Base-by-base conservation (phyloP, 1,139 yeast species). In the Hansenula lynferdii region DNA sequence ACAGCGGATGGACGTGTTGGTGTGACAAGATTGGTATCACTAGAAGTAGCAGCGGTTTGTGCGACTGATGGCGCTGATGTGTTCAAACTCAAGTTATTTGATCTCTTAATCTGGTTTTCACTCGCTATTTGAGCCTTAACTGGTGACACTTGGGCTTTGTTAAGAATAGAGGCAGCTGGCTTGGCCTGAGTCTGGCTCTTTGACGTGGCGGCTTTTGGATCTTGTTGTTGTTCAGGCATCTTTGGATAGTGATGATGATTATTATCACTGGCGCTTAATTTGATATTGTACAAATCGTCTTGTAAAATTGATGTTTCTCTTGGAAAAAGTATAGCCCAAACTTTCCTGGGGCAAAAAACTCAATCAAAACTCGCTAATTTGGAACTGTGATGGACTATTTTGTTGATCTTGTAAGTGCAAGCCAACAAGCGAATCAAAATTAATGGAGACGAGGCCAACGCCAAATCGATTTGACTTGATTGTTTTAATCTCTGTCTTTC, bases 61-160 rank as follows among this genome's bases (percentile, higher is more conserved):
- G 28, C 6, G 11, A 28, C 4, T 21, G 22, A 4, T 4, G 34
- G 8, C 5, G 23, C 7, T 3, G 29, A 10, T 2, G 35, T 25
- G 9, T 25, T 32, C 6, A 25, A 5, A 6, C 18, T 24, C 19
- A 25, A 8, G 15, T 32, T 32, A 15, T 32, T 30, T 30, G 33
- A 25, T 18, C 35, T 22, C 12, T 31, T 31, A 10, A 31, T 9
- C 17, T 31, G 28, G 18, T 31, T 31, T n/a, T 31, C 34, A 22
- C 9, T 23, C 6, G 16, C 12, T 3, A 31, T 31, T 23, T 23
- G 28, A 1, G 35, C 16, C 18, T 19, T 32, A 3, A 25, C 35
- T 5, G 35, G 35, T 8, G 35, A 32, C 10, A 10, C 5, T 10
- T 26, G 14, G 18, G 35, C 5, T 15, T 32, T 32, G 15, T 32